Conservation (phyloP, 768 basidiomycete species). For the Mrakia frigida region DNA sequence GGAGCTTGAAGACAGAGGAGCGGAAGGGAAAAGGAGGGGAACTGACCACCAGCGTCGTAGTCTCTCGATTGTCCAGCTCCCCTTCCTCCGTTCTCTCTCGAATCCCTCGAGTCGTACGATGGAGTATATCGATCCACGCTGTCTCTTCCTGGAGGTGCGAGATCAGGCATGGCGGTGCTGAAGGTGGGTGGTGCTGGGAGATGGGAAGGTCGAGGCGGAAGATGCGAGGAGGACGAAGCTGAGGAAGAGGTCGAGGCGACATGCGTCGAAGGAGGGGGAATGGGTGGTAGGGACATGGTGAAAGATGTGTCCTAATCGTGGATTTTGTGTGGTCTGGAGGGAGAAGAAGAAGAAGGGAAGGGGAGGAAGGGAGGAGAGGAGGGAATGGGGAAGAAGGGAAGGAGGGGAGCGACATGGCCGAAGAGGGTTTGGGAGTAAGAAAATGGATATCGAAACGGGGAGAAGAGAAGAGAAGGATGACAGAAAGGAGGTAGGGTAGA, state of each 20-base stretch:
- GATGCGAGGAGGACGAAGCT: slow-evolving; percentile 1
- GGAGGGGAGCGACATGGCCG: background rate
- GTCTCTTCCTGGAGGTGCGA: slow-evolving; percentile 1
- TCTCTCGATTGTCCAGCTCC: background rate
- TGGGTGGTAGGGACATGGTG: background rate
- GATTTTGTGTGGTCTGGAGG: background rate
- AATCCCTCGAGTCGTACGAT: slow-evolving; percentile 10
- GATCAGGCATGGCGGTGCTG: background rate
- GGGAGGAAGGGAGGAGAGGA: background rate
- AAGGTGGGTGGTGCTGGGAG: slow-evolving; percentile 26
- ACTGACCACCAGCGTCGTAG: background rate
- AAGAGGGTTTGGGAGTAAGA: too few relatives aligned
- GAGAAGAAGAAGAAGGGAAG: background rate
- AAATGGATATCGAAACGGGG: background rate
- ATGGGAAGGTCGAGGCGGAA: slow-evolving; percentile 26
- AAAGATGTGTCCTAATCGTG: background rate
- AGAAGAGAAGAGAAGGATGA: background rate
- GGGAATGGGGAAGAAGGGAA: background rate
- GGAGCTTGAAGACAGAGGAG: background rate
- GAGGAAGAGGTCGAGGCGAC: background rate
- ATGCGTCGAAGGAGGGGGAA: slow-evolving; percentile 1
- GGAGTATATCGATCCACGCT: slow-evolving; percentile 6
- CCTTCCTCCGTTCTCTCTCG: background rate
- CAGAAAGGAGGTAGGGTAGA: background rate
- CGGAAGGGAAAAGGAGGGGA: background rate